Evolutionary conservation across 2,329 filamentous ascomycete genomes (phyloP), one percentile per base, ranked within the genome.

Genomic region (Sclerotinia subarctica): DNA sequence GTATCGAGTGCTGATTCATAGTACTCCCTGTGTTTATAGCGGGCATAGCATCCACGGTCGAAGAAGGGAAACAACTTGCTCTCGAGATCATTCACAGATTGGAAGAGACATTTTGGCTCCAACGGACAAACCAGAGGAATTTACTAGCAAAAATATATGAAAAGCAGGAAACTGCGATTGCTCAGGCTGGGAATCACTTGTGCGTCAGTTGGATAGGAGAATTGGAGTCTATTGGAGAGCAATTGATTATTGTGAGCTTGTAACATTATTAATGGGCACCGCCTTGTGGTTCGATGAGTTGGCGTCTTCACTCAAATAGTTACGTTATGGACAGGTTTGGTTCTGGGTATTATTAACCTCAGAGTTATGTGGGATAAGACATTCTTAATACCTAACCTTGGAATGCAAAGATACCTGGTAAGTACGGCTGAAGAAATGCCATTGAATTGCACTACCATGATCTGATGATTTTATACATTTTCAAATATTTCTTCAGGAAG

Each of bases 1-100:
- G 78, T 15, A 77, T 79, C 19, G 79, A 82, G 56, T 78, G 79
- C 21, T 79, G 81, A 29, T 82, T 82, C 67, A 73, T 83, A 5
- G 78, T 84, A 2, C 86, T 86, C 69, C 84, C 85, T 0, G 71
- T 86, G 0, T 86, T 87, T 73, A 80, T 87, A 68, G 82, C 84
- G 0, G 85, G 84, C 4, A 79, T 82, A 24, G 80, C 81, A 15
- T 76, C 78, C 2, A 76, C 73, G 0, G 78, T 80, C 32, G 76
- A 76, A 11, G 77, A 77, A 6, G 78, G 81, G 26, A 83, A 85
- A 73, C 77, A 78, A 65, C 77, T 79, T 71, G 82, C 82, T 1
- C 76, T 86, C 67, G 79, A 82, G n/a, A 72, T 85, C 62, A 78
- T 86, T 49, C 78, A 76, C n/a, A 76, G 74, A 8, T 78, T 85